These are phyloP conservation scores for Paxillus involutus DNA, from an alignment of 768 basidiomycete genomes.

Conservation along the genomic window DNA sequence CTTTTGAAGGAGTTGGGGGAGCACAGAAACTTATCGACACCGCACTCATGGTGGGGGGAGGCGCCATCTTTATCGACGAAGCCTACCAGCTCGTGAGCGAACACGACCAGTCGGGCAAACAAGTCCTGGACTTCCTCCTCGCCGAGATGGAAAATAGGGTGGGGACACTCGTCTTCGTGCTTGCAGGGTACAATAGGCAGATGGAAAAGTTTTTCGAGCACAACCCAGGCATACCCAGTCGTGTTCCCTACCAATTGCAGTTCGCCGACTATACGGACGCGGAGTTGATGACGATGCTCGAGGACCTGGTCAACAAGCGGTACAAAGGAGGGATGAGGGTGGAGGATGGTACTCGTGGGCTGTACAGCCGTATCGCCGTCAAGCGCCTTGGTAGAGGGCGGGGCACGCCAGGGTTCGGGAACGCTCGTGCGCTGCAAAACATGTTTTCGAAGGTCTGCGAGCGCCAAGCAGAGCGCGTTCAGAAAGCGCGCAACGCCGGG, in stretches of 20 bases:
- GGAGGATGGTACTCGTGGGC: conserved; percentile 51
- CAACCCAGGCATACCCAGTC: conserved; percentile 66
- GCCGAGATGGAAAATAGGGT: conserved; percentile 75
- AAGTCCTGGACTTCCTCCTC: conserved; percentile 67
- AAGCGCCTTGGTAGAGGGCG: conserved; percentile 56
- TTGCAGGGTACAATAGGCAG: conserved; percentile 69
- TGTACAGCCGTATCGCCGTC: conserved; percentile 54
- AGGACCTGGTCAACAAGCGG: conserved; percentile 44
- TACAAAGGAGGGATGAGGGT: conserved; percentile 52
- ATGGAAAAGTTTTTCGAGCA: conserved; percentile 82
- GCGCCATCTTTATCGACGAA: conserved; percentile 69
- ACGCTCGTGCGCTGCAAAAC: conserved; percentile 60
- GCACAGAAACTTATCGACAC: conserved; percentile 47
- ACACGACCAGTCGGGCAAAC: conserved; percentile 46
- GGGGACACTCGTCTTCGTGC: conserved; percentile 64
- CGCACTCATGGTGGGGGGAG: conserved; percentile 54
- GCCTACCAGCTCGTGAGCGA: conserved; percentile 62
- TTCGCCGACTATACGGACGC: conserved; percentile 62
- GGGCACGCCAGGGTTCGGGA: conserved; percentile 61
- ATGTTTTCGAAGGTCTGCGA: conserved; percentile 45
- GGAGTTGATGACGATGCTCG: conserved; percentile 58
- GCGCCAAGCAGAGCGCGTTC: conserved; percentile 54
- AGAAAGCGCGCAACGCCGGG: conserved; percentile 40
- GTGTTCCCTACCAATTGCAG: conserved; percentile 60
- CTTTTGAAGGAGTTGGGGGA: conserved; percentile 54